Percentiles rank a stretch among this genome's conserved stretches.
These are phyloP conservation scores for Hypomontagnella submonticulosa DNA, from an alignment of 495 filamentous ascomycete genomes.

Conservation along the genomic window DNA sequence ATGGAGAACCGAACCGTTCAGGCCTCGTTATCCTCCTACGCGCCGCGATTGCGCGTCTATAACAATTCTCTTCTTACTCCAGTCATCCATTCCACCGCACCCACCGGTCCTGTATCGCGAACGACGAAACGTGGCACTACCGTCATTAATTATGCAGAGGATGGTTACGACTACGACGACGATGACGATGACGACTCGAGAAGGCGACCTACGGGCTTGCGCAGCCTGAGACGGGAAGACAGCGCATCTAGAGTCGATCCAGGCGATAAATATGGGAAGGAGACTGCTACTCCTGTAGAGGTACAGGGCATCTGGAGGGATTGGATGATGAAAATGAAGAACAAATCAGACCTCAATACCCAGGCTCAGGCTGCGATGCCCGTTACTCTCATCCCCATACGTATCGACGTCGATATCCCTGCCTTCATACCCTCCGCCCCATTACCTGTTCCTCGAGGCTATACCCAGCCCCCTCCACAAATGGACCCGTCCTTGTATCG, in stretches of 20 bases:
- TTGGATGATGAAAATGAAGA: slow-evolving; percentile 86
- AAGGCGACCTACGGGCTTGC: slow-evolving; percentile 83
- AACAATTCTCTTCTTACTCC: slow-evolving; percentile 93
- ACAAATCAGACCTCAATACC: slow-evolving; percentile 75
- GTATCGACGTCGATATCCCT: slow-evolving; percentile 92
- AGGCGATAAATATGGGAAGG: slow-evolving; percentile 83
- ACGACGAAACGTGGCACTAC: slow-evolving; percentile 97
- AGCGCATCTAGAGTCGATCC: slow-evolving; percentile 65
- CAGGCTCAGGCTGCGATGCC: slow-evolving; percentile 87
- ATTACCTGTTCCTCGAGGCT: slow-evolving; percentile 71
- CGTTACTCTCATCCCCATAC: slow-evolving; percentile 91
- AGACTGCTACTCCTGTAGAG: slow-evolving; percentile 80
- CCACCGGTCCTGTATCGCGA: slow-evolving; percentile 74
- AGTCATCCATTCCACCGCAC: slow-evolving; percentile 73
- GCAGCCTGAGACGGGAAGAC: slow-evolving; percentile 84
- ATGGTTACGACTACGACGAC: slow-evolving; percentile 93
- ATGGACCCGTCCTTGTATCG: slow-evolving; percentile 75
- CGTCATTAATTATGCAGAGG: slow-evolving; percentile 96
- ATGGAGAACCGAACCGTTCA: slow-evolving; percentile 70
- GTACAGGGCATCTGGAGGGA: slow-evolving; percentile 92
- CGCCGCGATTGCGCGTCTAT: slow-evolving; percentile 89
- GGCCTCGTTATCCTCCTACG: slow-evolving; percentile 90
- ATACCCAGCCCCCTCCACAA: slow-evolving; percentile 51
- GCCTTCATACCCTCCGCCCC: slow-evolving; percentile 79
- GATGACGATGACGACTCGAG: slow-evolving; percentile 85